Conservation (phyloP, 108 stramenopile species). For the Craspedostauros australis region DNA sequence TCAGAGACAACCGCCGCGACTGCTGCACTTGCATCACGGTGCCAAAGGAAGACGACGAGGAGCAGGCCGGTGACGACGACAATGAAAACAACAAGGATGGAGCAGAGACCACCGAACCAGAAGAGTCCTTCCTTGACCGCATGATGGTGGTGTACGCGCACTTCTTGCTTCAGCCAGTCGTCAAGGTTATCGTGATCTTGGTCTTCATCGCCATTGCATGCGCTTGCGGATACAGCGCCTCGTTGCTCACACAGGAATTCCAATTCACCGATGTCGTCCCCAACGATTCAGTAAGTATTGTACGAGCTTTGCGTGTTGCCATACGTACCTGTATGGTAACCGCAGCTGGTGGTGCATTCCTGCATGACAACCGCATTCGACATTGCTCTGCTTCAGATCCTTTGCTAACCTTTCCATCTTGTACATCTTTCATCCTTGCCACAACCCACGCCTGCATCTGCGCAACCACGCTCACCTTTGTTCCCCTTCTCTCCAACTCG, state of each 20-base stretch:
- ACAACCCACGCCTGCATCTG: too few species aligned
- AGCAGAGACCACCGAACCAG: too few species aligned
- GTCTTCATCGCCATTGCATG: conserved; percentile 9
- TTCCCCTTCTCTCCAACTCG: not conserved
- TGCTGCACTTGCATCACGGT: conserved; percentile 22
- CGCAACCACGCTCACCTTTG: not conserved
- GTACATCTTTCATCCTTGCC: too few species aligned
- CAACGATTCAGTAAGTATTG: too few species aligned
- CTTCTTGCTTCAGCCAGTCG: conserved; percentile 4
- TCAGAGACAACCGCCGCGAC: conserved; percentile 12
- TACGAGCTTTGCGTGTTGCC: too few species aligned
- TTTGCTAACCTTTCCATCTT: too few species aligned
- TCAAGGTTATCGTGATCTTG: conserved; percentile 20
- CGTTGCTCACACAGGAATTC: conserved; percentile 2
- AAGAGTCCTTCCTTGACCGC: conserved; percentile 2
- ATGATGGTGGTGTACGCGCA: conserved; percentile 18
- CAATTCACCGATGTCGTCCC: conserved; percentile 20
- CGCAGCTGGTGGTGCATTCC: too few species aligned
- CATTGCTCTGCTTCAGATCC: too few species aligned
- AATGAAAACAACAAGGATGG: not conserved
- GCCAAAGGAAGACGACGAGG: too few species aligned
- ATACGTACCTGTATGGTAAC: too few species aligned
- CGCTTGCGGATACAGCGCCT: conserved; percentile 17
- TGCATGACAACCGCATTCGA: too few species aligned
- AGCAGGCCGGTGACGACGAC: not conserved